Base-by-base conservation (phyloP, 306 rosid species). In the Dalbergia oliveri region DNA sequence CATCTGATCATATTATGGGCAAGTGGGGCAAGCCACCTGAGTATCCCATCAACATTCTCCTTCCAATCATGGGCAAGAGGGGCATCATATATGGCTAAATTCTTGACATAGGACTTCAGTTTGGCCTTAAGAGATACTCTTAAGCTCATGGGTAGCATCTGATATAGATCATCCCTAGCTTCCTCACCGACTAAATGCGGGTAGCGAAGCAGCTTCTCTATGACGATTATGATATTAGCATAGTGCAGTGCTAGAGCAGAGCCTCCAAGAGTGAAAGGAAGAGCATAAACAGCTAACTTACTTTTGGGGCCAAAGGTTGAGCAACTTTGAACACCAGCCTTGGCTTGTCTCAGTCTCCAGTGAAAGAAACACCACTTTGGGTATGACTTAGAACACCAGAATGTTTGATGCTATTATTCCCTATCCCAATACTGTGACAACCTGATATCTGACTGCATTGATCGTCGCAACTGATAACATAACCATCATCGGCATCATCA, bases 31-130 rank as follows among this genome's bases (percentile, higher is more conserved):
- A 94, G 91, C 96, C 98, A 94, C 49, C 68, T 64, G 47, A 94
- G 88, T 75, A 90, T 89, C 67, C 87, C 92, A 51, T 94, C 96
- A 49, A 94, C 90, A 63, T 85, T 94, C 79, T 92, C 97, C 84
- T 92, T 94, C 98, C 98, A 94, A 37, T 89, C 96, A 66, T 92
- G 98, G 3, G 98, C 98, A 26, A 94, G 91, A 60, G 97, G 97
- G 9, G 98, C 98, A 72, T 94, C 98, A 69, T 90, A 94, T 88
- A 94, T 94, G 3, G 97, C 96, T 49, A 94, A 74, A 79, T 85
- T 86, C 79, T 92, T 90, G 56, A 85, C 87, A 68, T 89, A 94
- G 26, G 96, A 87, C 90, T 87, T 92, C 83, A 94, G 85, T 80
- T 87, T 89, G 11, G 85, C 78, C 90, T 84, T 89, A 51, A 94